Percentiles rank a stretch among this genome's conserved stretches.
phyloP scores from a whole-genome alignment of 1,139 yeast species.

The Saccharomycopsis phalli region DNA sequence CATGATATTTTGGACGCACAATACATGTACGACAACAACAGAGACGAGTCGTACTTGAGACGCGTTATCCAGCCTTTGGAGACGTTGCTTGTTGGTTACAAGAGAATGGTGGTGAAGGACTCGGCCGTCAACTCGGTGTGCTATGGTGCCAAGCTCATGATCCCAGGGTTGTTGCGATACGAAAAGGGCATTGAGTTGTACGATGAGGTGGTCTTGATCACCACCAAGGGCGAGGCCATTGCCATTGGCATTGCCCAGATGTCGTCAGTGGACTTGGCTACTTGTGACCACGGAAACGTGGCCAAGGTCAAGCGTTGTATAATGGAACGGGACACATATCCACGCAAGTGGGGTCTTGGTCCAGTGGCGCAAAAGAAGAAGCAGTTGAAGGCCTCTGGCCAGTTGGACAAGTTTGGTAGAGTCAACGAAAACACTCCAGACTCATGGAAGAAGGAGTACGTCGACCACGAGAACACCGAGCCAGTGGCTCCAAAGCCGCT shows the following conservation, averaged over 20 bases:
- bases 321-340: conserved; percentile 98
- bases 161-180: conserved; percentile 94
- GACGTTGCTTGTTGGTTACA: conserved; percentile 86
- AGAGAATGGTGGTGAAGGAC: conserved; percentile 95
- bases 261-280: conserved; percentile 94
- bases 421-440: conserved; percentile 89
- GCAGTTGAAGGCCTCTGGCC: conserved; percentile 95
- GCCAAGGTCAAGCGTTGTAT: conserved; percentile 98
- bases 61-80: conserved; percentile 93
- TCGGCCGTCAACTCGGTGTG: conserved; percentile 98
- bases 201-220: conserved; percentile 95
- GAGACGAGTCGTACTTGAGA: conserved; percentile 93
- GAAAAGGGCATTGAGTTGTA: conserved; percentile 96
- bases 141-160: conserved; percentile 98
- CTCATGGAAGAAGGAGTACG: conserved; percentile 82
- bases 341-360: conserved; percentile 99
- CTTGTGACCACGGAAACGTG: conserved; percentile 97
- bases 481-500: conserved; percentile 29
- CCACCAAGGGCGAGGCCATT: conserved; percentile 99
- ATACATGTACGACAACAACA: conserved; percentile 93
- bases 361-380: conserved; percentile 98
- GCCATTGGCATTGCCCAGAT: conserved; percentile 98
- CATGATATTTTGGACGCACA: conserved; percentile 98
- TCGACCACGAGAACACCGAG: conserved; percentile 65
- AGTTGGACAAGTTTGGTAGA: conserved; percentile 92